phyloP scores from a whole-genome alignment of 371 early-diverging fungal genomes.

The Capillidium heterosporum region DNA sequence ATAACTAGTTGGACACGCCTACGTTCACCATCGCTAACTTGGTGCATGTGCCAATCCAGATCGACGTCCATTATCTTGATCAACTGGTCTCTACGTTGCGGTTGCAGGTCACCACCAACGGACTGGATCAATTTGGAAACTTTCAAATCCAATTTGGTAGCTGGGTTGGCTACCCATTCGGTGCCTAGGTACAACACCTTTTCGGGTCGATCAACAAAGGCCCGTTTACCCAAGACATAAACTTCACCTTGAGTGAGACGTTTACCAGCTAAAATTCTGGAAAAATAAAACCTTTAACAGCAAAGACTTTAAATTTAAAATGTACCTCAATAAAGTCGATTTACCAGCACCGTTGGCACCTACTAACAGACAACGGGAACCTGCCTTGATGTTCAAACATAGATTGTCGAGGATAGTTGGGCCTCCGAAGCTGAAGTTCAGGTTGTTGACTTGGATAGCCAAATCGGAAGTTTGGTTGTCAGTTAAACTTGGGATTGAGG shows the following conservation, averaged over 20 bases:
- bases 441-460: slow-evolving; percentile 4
- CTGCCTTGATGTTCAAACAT: not conserved
- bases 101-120: slow-evolving; percentile 41
- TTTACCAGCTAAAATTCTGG: slow-evolving; percentile 28
- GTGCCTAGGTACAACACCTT: slow-evolving; percentile 63
- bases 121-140: slow-evolving; percentile 47
- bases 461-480: too few species aligned
- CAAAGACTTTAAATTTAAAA: not conserved
- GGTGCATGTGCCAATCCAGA: slow-evolving; percentile 49
- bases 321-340: slow-evolving; percentile 8
- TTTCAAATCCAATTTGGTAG: slow-evolving; percentile 34
- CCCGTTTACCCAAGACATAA: slow-evolving; percentile 32
- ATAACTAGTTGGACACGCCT: slow-evolving; percentile 55
- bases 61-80: slow-evolving; percentile 51
- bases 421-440: slow-evolving; percentile 8
- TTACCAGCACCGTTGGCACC: slow-evolving; percentile 13
- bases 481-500: too few species aligned
- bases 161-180: slow-evolving; percentile 50
- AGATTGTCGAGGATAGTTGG: slow-evolving; percentile 5
- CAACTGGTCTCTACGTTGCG: slow-evolving; percentile 34
- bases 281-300: not conserved
- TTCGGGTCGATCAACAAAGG: slow-evolving; percentile 39
- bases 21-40: slow-evolving; percentile 49
- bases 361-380: slow-evolving; percentile 5
- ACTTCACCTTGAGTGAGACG: slow-evolving; percentile 34